Conservation (phyloP, 257 asterid species). For the Solanum megistacrolobum region DNA sequence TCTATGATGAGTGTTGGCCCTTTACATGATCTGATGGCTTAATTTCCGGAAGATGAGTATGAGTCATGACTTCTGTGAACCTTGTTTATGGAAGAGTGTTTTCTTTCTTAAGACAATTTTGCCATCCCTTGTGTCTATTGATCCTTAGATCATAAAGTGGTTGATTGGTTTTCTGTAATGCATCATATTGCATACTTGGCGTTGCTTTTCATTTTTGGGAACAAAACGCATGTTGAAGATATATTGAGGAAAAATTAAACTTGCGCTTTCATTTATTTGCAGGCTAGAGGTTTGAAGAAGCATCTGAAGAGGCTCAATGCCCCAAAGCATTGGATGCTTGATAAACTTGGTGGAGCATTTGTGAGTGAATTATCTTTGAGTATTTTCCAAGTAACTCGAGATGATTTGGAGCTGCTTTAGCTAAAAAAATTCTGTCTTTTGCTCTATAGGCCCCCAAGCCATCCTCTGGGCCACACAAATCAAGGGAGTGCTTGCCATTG, state of each 20-base stretch:
- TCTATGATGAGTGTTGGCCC: neutral
- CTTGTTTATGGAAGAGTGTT: neutral
- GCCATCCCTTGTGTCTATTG: neutral
- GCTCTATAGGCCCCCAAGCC: constrained; percentile 9
- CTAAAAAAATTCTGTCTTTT: neutral
- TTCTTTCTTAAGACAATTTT: neutral
- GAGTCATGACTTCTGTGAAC: neutral
- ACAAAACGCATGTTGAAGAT: neutral
- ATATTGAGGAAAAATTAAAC: neutral
- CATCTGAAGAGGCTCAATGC: constrained; percentile 12
- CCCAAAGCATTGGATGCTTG: constrained; percentile 11
- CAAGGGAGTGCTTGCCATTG: constrained; percentile 12
- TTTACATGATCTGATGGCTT: neutral
- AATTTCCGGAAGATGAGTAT: neutral
- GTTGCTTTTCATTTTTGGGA: neutral
- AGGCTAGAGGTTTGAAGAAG: constrained; percentile 10
- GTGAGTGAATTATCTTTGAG: neutral
- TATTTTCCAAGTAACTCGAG: neutral
- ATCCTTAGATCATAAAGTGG: neutral
- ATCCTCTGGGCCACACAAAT: constrained; percentile 11
- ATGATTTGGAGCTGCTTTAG: neutral
- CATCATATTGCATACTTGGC: neutral
- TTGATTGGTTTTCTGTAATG: neutral
- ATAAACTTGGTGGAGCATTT: constrained; percentile 8
- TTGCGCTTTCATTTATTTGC: neutral